Conservation (phyloP, 352 stramenopile species). For the Poterioochromonas sp. region DNA sequence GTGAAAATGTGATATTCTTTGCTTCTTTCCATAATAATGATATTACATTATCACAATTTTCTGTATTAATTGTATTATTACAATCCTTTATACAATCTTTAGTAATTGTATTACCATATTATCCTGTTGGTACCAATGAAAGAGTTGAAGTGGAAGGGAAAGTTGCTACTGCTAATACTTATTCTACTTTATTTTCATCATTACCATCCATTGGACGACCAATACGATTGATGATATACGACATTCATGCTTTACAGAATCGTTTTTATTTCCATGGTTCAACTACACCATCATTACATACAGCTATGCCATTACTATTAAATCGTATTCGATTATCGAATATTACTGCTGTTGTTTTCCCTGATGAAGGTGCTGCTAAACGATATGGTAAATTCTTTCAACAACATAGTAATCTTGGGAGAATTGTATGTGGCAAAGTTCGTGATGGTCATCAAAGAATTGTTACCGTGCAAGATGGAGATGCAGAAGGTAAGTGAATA, state of each 20-base stretch:
- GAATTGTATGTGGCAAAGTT: slow-evolving; percentile 37
- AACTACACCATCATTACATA: slow-evolving; percentile 56
- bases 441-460: slow-evolving; percentile 52
- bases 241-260: slow-evolving; percentile 61
- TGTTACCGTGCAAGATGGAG: slow-evolving; percentile 60
- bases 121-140: slow-evolving; percentile 62
- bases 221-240: slow-evolving; percentile 60
- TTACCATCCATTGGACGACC: slow-evolving; percentile 55
- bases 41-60: slow-evolving; percentile 50
- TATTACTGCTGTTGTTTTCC: slow-evolving; percentile 52
- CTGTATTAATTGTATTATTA: slow-evolving; percentile 60
- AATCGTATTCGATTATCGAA: not conserved
- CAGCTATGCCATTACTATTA: slow-evolving; percentile 54
- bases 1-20: slow-evolving; percentile 59
- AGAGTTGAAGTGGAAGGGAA: slow-evolving; percentile 55
- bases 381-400: slow-evolving; percentile 49
- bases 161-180: slow-evolving; percentile 60
- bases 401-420: not conserved
- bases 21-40: slow-evolving; percentile 66
- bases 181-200: slow-evolving; percentile 59
- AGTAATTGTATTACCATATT: slow-evolving; percentile 61
- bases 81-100: slow-evolving; percentile 57
- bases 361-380: slow-evolving; percentile 64
- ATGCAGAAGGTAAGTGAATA: slow-evolving; percentile 41
- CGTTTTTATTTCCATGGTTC: slow-evolving; percentile 55